These are phyloP conservation scores for Gonium pectorale DNA, from an alignment of 139 green algal genomes.

Conservation along the genomic window DNA sequence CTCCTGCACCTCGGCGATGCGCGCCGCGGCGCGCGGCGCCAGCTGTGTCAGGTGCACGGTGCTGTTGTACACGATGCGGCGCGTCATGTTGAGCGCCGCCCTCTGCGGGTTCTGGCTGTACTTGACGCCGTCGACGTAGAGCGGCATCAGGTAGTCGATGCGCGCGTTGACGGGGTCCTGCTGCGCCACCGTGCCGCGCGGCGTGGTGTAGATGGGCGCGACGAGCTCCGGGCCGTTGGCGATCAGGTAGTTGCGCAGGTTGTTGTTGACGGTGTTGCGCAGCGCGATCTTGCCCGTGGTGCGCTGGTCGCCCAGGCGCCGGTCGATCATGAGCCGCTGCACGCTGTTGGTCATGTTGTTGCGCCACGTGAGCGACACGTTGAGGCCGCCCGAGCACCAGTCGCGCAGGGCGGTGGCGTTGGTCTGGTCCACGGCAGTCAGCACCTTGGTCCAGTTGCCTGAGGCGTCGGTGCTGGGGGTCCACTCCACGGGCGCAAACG, in stretches of 20 bases:
- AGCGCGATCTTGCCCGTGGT: constrained; percentile 61
- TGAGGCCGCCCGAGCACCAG: constrained; percentile 20
- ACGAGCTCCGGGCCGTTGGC: constrained; percentile 57
- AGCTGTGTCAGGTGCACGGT: constrained; percentile 39
- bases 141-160: constrained; percentile 35
- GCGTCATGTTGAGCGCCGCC: constrained; percentile 45
- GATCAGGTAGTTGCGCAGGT: constrained; percentile 47
- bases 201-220: constrained; percentile 43
- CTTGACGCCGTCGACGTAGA: constrained; percentile 50
- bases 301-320: constrained; percentile 56
- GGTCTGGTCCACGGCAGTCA: not conserved
- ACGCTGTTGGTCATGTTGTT: constrained; percentile 24
- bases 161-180: constrained; percentile 2
- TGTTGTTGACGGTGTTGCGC: constrained; percentile 33
- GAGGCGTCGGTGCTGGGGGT: constrained; percentile 20
- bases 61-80: constrained; percentile 38
- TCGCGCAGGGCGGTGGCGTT: constrained; percentile 25
- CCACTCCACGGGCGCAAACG: not conserved
- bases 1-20: constrained; percentile 49
- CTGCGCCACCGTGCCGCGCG: constrained; percentile 42
- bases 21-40: constrained; percentile 27
- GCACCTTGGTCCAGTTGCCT: constrained; percentile 6
- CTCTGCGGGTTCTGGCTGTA: constrained; percentile 8
- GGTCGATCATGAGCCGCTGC: constrained; percentile 52
- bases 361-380: constrained; percentile 5